Conservation (phyloP, 1,284 basidiomycete species). For the Gyrodon tennesseensis region DNA sequence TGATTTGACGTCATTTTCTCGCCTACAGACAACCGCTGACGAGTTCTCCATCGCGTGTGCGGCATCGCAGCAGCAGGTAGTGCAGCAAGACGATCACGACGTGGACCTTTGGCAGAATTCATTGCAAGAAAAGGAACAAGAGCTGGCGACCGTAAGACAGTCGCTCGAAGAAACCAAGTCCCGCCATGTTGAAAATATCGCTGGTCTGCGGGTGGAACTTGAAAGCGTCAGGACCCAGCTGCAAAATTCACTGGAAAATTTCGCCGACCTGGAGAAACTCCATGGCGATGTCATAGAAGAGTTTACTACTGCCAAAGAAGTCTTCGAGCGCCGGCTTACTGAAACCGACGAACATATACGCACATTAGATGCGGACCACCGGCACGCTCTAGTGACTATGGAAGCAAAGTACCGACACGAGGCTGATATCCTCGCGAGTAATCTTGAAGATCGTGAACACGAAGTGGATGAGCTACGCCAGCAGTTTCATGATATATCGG, state of each 20-base stretch:
- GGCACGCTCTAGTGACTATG: slow-evolving; percentile 28
- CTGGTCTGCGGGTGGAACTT: slow-evolving; percentile 32
- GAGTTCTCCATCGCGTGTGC: slow-evolving; percentile 14
- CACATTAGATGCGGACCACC: slow-evolving; percentile 33
- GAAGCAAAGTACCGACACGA: slow-evolving; percentile 31
- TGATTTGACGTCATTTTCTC: slow-evolving; percentile 35
- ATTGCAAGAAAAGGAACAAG: slow-evolving; percentile 34
- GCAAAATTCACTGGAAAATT: slow-evolving; percentile 33
- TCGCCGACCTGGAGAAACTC: slow-evolving; percentile 34
- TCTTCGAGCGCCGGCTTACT: slow-evolving; percentile 32
- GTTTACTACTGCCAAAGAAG: slow-evolving; percentile 27
- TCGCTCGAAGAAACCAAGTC: slow-evolving; percentile 32
- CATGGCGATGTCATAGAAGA: slow-evolving; percentile 34
- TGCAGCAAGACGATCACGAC: slow-evolving; percentile 12
- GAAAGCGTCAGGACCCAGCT: slow-evolving; percentile 27
- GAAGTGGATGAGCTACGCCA: slow-evolving; percentile 35
- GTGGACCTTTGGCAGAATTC: slow-evolving; percentile 26
- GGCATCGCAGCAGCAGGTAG: slow-evolving; percentile 9
- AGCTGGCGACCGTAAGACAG: slow-evolving; percentile 27
- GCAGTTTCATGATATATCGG: slow-evolving; percentile 46
- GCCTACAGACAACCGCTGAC: slow-evolving; percentile 6
- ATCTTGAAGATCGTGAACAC: slow-evolving; percentile 37
- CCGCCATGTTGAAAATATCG: slow-evolving; percentile 20
- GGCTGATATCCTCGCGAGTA: slow-evolving; percentile 27
- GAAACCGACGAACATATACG: slow-evolving; percentile 34